Evolutionary conservation across 2,329 filamentous ascomycete genomes (phyloP).

Genomic region (Fusarium coffeatum): DNA sequence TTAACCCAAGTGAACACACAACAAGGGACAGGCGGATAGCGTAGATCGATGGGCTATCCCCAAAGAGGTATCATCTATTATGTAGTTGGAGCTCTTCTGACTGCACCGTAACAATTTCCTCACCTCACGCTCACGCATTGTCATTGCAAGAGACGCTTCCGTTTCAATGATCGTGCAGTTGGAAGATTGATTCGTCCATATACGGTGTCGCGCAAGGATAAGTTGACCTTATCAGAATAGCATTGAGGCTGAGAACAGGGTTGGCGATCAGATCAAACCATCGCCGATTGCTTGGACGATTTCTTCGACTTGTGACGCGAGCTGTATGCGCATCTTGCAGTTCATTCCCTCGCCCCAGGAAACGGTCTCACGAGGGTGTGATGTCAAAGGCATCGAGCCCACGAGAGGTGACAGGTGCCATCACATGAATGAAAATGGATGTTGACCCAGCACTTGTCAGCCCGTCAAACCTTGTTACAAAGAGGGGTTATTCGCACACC

Average conservation of each 20-base stretch:
- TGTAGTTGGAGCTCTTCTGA: background rate
- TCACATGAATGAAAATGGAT: slow-evolving; percentile 18
- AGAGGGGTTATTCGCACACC: slow-evolving; percentile 22
- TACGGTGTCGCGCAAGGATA: background rate
- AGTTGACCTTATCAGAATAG: slow-evolving; percentile 51
- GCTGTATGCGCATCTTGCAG: slow-evolving; percentile 21
- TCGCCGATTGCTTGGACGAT: background rate
- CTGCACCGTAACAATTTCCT: background rate
- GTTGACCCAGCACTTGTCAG: slow-evolving; percentile 14
- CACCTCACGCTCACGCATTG: background rate
- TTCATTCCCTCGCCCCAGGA: slow-evolving; percentile 5
- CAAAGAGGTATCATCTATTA: slow-evolving; percentile 1
- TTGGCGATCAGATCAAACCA: slow-evolving; percentile 26
- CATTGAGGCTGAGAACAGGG: slow-evolving; percentile 25
- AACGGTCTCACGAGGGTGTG: slow-evolving; percentile 32
- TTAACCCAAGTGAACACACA: background rate
- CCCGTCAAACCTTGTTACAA: slow-evolving; percentile 31
- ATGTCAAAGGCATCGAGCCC: slow-evolving; percentile 31
- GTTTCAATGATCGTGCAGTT: slow-evolving; percentile 1
- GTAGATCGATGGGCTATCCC: slow-evolving; percentile 22
- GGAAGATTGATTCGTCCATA: background rate
- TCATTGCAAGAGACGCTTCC: background rate
- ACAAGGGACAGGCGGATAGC: slow-evolving; percentile 11
- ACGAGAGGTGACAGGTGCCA: slow-evolving; percentile 31
- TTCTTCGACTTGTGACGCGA: slow-evolving; percentile 8